Conservation (phyloP, 2,329 filamentous ascomycete species). For the Stemphylium beticola region DNA sequence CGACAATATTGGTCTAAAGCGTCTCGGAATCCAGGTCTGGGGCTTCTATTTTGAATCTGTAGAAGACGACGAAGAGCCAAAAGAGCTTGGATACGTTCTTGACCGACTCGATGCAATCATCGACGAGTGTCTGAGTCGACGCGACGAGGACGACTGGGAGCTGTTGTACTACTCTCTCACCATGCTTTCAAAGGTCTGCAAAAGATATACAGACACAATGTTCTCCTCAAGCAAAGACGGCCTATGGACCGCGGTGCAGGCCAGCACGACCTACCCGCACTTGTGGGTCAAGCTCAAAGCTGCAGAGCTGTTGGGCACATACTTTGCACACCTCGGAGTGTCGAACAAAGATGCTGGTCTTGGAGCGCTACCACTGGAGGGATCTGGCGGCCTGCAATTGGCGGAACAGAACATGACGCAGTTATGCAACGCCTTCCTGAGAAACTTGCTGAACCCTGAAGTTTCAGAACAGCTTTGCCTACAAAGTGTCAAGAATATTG, state of each 20-base stretch:
- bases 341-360: slow-evolving; percentile 63
- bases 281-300: slow-evolving; percentile 77
- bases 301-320: slow-evolving; percentile 75
- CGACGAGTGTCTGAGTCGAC: slow-evolving; percentile 57
- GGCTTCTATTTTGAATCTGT: slow-evolving; percentile 77
- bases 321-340: slow-evolving; percentile 78
- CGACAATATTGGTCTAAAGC: slow-evolving; percentile 72
- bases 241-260: slow-evolving; percentile 75
- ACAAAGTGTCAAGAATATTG: slow-evolving; percentile 79
- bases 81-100: slow-evolving; percentile 69
- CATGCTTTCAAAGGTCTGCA: slow-evolving; percentile 70
- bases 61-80: slow-evolving; percentile 60
- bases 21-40: slow-evolving; percentile 80
- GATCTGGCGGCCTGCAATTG: slow-evolving; percentile 74
- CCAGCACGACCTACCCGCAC: slow-evolving; percentile 74
- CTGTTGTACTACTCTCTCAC: slow-evolving; percentile 76
- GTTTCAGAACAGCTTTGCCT: slow-evolving; percentile 77
- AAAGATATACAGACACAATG: slow-evolving; percentile 68
- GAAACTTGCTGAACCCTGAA: slow-evolving; percentile 66
- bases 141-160: slow-evolving; percentile 69
- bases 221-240: slow-evolving; percentile 65
- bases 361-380: slow-evolving; percentile 65
- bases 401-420: slow-evolving; percentile 67
- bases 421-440: slow-evolving; percentile 62
- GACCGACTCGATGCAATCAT: slow-evolving; percentile 59